These are phyloP conservation scores for Rhododendron mucronatum DNA, from an alignment of 148 eudicot species.

Conservation along the genomic window DNA sequence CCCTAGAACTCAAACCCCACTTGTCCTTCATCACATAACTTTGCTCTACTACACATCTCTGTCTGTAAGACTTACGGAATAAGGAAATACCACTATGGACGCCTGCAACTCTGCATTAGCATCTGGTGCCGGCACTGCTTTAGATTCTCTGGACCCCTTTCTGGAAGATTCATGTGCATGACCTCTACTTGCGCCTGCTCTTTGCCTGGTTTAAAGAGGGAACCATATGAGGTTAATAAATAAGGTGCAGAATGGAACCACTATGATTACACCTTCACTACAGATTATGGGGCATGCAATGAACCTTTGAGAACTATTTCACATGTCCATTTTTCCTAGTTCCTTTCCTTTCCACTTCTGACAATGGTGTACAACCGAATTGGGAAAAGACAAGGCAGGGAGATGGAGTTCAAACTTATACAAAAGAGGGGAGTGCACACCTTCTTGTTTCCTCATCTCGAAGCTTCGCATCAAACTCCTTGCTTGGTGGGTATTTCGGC, in stretches of 20 bases:
- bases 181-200: constrained; percentile 40
- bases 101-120: constrained; percentile 66
- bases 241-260: background rate
- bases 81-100: constrained; percentile 45
- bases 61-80: background rate
- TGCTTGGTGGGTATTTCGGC: constrained; percentile 76
- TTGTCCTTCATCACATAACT: background rate
- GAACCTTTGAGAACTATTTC: background rate
- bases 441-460: constrained; percentile 65
- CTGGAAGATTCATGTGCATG: constrained; percentile 34
- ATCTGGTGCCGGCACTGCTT: constrained; percentile 58
- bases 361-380: background rate
- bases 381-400: background rate
- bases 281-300: background rate
- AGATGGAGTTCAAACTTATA: background rate
- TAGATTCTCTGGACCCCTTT: constrained; percentile 42
- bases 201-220: constrained; percentile 36
- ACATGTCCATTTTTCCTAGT: background rate
- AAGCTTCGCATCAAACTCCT: constrained; percentile 59
- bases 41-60: background rate
- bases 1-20: background rate
- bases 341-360: background rate
- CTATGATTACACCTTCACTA: background rate
- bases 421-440: constrained; percentile 21
- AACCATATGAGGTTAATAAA: background rate